These are phyloP conservation scores for Viola odorata DNA, from an alignment of 345 rosid genomes.

Conservation along the genomic window DNA sequence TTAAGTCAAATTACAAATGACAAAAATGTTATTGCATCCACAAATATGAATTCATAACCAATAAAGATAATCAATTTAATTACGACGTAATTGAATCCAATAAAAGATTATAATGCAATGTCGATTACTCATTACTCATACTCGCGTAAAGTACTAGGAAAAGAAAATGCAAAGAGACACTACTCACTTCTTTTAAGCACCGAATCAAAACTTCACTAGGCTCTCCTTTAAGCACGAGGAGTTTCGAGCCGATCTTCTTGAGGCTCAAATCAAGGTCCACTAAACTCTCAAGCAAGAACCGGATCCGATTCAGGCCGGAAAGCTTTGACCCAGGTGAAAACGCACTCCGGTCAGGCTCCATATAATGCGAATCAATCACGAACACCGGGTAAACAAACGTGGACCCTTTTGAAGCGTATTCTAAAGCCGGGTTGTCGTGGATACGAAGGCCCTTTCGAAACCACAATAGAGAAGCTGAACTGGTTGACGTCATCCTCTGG, in stretches of 20 bases:
- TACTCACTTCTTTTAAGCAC: conserved; percentile 65
- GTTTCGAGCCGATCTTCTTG: conserved; percentile 55
- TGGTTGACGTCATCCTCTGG: conserved; percentile 34
- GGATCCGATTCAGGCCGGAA: conserved; percentile 73
- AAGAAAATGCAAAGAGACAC: not conserved
- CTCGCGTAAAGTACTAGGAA: not conserved
- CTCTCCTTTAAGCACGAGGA: conserved; percentile 59
- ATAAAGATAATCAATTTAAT: no score
- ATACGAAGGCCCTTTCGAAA: conserved; percentile 86
- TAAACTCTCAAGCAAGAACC: conserved; percentile 75
- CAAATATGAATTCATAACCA: no score
- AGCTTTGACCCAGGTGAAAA: conserved; percentile 66
- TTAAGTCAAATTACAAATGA: no score
- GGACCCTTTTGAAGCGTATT: conserved; percentile 49
- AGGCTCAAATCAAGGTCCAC: conserved; percentile 57
- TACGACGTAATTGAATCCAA: no score
- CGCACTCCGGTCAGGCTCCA: conserved; percentile 63
- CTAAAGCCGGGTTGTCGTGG: conserved; percentile 92
- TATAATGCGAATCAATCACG: conserved; percentile 83
- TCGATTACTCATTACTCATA: not conserved
- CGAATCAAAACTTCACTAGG: conserved; percentile 56
- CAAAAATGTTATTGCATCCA: no score
- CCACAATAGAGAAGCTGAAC: conserved; percentile 74
- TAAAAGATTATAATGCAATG: no score
- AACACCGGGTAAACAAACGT: conserved; percentile 61